Evolutionary conservation across 805 yeast species (phyloP).

Genomic region (Torulaspora microellipsoides): DNA sequence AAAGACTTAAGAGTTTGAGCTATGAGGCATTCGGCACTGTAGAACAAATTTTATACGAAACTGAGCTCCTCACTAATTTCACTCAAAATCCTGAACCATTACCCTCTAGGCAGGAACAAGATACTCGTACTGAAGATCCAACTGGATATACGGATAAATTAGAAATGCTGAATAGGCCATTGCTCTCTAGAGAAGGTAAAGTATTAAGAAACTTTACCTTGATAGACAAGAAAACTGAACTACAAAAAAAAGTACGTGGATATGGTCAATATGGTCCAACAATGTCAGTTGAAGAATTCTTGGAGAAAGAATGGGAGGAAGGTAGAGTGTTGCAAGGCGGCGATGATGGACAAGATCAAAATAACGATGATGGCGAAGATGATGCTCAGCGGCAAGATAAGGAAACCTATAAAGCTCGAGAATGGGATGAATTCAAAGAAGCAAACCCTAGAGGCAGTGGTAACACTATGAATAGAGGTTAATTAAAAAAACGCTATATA

Average conservation of each 20-base stretch:
- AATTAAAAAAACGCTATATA: neutral
- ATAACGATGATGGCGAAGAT: slow-evolving; percentile 54
- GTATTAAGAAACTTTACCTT: slow-evolving; percentile 82
- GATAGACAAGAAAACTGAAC: slow-evolving; percentile 50
- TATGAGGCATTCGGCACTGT: slow-evolving; percentile 51
- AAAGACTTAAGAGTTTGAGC: slow-evolving; percentile 50
- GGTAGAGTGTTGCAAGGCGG: slow-evolving; percentile 70
- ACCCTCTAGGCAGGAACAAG: slow-evolving; percentile 12
- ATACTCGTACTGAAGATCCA: slow-evolving; percentile 28
- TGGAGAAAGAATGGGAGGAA: slow-evolving; percentile 77
- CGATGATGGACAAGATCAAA: slow-evolving; percentile 35
- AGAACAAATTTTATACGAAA: slow-evolving; percentile 60
- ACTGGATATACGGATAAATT: slow-evolving; percentile 60
- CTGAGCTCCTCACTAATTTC: slow-evolving; percentile 52
- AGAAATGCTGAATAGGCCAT: slow-evolving; percentile 47
- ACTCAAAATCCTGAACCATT: slow-evolving; percentile 22
- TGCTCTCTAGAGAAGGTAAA: slow-evolving; percentile 69
- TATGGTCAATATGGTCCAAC: slow-evolving; percentile 93
- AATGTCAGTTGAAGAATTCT: slow-evolving; percentile 87
- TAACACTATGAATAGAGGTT: slow-evolving; percentile 68
- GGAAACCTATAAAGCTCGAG: slow-evolving; percentile 70
- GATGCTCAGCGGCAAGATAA: slow-evolving; percentile 53
- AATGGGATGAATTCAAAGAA: slow-evolving; percentile 94
- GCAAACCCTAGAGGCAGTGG: slow-evolving; percentile 86
- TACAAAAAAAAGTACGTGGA: slow-evolving; percentile 68